Evolutionary conservation across 2,329 filamentous ascomycete genomes (phyloP).

Genomic region (Teratosphaeria pseudoeucalypti): DNA sequence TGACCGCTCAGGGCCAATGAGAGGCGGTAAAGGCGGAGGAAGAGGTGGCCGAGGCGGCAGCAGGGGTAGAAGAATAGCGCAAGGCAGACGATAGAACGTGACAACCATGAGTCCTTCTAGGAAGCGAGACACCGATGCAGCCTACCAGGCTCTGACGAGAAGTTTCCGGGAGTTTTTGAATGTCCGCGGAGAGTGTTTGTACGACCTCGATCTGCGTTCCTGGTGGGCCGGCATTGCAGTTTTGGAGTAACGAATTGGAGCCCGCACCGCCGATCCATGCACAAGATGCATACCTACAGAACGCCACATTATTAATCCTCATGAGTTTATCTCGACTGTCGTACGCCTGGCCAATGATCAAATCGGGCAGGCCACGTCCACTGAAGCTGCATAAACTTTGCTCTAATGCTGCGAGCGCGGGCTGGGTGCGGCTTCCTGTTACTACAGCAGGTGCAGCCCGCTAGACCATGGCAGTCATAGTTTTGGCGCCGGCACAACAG

Average conservation of each 20-base stretch:
- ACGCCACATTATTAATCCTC: not conserved
- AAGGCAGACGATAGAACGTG: not conserved
- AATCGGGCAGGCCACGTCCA: not conserved
- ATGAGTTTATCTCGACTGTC: not conserved
- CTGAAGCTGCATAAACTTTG: not conserved
- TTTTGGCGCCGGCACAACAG: not conserved
- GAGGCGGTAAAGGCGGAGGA: conserved; percentile 25
- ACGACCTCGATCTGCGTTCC: not conserved
- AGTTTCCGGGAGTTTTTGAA: not conserved
- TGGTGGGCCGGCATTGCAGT: not conserved
- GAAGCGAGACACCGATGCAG: not conserved
- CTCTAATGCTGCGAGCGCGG: not conserved
- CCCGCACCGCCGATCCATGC: not conserved
- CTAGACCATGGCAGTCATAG: not conserved
- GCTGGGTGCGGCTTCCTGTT: not conserved
- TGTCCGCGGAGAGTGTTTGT: not conserved
- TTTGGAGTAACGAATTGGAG: not conserved
- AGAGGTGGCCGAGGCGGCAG: conserved; percentile 30
- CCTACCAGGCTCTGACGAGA: not conserved
- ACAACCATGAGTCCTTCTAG: not conserved
- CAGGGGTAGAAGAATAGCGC: conserved; percentile 4
- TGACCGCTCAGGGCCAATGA: conserved; percentile 35
- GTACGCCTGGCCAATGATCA: not conserved
- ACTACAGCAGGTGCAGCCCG: not conserved
- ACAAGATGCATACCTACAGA: not conserved